phyloP scores from a whole-genome alignment of 345 rosid genomes.

The Salix exigua region DNA sequence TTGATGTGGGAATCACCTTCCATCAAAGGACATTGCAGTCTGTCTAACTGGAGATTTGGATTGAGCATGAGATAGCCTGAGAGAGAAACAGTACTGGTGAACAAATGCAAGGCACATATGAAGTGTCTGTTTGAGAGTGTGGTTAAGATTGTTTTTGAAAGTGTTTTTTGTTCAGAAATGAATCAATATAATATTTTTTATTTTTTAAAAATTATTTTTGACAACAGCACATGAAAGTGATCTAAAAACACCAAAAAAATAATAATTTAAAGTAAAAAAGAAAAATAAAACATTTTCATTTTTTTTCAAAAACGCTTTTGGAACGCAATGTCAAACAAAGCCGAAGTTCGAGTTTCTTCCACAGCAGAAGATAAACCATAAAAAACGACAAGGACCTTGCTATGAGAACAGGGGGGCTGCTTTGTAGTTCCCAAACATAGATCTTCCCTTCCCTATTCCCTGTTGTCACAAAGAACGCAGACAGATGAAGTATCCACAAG shows the following conservation, averaged over 20 bases:
- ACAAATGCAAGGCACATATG: background rate
- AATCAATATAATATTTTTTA: too few relatives aligned
- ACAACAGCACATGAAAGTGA: too few relatives aligned
- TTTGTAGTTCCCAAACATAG: slow-evolving; percentile 88
- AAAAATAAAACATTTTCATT: too few relatives aligned
- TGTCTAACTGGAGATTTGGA: slow-evolving; percentile 85
- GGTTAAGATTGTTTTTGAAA: too few relatives aligned
- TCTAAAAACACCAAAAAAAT: too few relatives aligned
- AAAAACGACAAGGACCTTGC: slow-evolving; percentile 41
- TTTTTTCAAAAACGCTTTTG: too few relatives aligned
- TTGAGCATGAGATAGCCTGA: slow-evolving; percentile 69
- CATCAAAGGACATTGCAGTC: slow-evolving; percentile 91
- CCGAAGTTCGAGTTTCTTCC: background rate
- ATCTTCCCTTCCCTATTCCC: slow-evolving; percentile 97
- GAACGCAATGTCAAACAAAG: too few relatives aligned
- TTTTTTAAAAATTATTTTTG: too few relatives aligned
- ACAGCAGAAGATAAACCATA: background rate
- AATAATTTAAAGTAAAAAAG: too few relatives aligned
- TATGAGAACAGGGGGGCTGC: slow-evolving; percentile 89
- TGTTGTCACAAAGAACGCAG: slow-evolving; percentile 36
- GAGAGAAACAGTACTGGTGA: background rate
- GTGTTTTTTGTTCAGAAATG: too few relatives aligned
- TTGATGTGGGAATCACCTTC: slow-evolving; percentile 43
- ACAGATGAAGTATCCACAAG: background rate
- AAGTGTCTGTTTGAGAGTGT: too few relatives aligned